phyloP scores from a whole-genome alignment of 2,329 filamentous ascomycete species.

The Apiospora rasikravindrae region DNA sequence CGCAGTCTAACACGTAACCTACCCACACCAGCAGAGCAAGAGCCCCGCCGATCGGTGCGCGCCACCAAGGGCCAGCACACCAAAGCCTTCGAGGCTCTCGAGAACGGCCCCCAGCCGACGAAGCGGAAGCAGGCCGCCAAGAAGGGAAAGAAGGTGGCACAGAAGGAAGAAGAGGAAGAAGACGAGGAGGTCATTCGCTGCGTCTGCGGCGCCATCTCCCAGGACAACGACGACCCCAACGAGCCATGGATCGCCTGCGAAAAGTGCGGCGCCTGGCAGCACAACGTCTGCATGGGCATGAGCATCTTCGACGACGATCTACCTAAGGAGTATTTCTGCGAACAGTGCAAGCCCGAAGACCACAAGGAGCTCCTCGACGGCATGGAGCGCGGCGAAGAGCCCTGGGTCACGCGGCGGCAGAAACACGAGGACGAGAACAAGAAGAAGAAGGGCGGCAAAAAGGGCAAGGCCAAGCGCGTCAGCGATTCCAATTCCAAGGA shows the following conservation, averaged over 20 bases:
- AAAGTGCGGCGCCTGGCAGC: constrained; percentile 91
- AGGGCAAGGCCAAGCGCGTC: constrained; percentile 65
- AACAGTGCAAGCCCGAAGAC: constrained; percentile 82
- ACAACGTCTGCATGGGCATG: constrained; percentile 94
- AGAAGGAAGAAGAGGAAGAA: constrained; percentile 47
- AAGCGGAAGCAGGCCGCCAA: constrained; percentile 52
- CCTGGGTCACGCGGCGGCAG: constrained; percentile 77
- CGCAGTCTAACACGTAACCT: constrained; percentile 32
- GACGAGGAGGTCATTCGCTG: constrained; percentile 82
- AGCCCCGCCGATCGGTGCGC: constrained; percentile 91
- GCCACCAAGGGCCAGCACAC: constrained; percentile 96
- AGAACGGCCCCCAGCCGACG: constrained; percentile 58
- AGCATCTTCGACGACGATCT: constrained; percentile 77
- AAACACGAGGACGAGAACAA: constrained; percentile 67
- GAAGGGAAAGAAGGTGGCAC: constrained; percentile 74
- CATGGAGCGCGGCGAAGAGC: constrained; percentile 79
- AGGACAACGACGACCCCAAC: constrained; percentile 76
- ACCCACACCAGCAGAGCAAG: constrained; percentile 54
- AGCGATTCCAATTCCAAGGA: constrained; percentile 70
- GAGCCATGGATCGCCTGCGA: constrained; percentile 97
- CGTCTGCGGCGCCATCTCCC: constrained; percentile 83
- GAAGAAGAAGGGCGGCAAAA: constrained; percentile 63
- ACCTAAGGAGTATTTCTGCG: constrained; percentile 88
- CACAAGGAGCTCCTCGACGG: constrained; percentile 82
- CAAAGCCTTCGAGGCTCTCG: constrained; percentile 82